phyloP scores from a whole-genome alignment of 1,139 yeast genomes.

The Yamadazyma dendronema region DNA sequence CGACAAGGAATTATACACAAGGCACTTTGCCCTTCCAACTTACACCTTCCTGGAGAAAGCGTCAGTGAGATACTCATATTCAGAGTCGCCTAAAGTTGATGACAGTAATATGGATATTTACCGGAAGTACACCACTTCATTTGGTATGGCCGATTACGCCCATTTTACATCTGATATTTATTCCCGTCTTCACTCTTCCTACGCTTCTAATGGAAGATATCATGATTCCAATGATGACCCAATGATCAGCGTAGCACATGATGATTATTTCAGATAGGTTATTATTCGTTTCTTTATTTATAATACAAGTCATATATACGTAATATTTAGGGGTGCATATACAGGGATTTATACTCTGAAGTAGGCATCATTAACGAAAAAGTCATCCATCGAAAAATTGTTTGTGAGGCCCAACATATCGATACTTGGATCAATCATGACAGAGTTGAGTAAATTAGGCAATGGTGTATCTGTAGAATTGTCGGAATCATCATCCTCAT shows the following conservation, averaged over 20 bases:
- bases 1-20: slow-evolving; percentile 12
- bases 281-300: background rate
- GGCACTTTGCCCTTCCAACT: slow-evolving; percentile 10
- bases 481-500: slow-evolving; percentile 4
- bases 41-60: slow-evolving; percentile 3
- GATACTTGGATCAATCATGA: slow-evolving; percentile 3
- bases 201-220: slow-evolving; percentile 18
- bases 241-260: slow-evolving; percentile 25
- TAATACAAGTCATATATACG: slow-evolving; percentile 1
- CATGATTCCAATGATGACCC: slow-evolving; percentile 22
- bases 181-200: background rate
- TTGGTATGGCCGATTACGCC: slow-evolving; percentile 13
- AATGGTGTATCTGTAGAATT: slow-evolving; percentile 2
- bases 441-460: slow-evolving; percentile 8
- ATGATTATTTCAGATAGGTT: slow-evolving; percentile 25
- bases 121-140: slow-evolving; percentile 11
- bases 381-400: slow-evolving; percentile 2
- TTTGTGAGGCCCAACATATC: slow-evolving; percentile 4
- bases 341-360: slow-evolving; percentile 3
- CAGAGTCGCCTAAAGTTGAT: background rate
- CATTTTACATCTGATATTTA: slow-evolving; percentile 17
- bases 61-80: too few species aligned
- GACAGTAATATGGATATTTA: slow-evolving; percentile 2
- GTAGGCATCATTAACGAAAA: slow-evolving; percentile 10
- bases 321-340: background rate